These are phyloP conservation scores for Avena eriantha DNA, from an alignment of 176 grass and related monocot genomes.

Conservation along the genomic window DNA sequence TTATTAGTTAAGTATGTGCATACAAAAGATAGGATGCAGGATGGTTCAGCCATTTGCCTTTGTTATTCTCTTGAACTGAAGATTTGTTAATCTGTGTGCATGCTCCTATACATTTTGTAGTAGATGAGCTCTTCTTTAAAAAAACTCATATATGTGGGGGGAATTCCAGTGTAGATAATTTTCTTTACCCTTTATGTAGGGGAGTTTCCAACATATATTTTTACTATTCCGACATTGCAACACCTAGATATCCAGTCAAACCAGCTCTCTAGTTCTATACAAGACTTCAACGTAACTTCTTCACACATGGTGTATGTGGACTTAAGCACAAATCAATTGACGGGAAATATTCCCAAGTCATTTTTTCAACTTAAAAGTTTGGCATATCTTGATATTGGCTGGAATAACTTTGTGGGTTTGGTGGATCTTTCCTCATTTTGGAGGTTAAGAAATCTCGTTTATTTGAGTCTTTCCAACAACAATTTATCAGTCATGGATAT, in stretches of 20 bases:
- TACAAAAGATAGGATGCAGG: no score
- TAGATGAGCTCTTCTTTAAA: no score
- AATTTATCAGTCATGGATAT: background rate
- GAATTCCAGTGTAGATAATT: no score
- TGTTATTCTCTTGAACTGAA: no score
- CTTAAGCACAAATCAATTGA: background rate
- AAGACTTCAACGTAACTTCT: fast-evolving
- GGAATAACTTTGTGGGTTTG: background rate
- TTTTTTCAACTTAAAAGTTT: background rate
- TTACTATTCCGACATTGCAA: background rate
- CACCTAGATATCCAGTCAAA: background rate
- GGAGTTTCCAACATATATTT: background rate
- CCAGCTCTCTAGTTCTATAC: background rate
- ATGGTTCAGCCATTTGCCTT: no score
- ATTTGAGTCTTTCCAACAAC: background rate
- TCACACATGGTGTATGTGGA: background rate
- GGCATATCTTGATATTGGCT: background rate
- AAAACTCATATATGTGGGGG: no score
- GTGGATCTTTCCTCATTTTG: background rate
- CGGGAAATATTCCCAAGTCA: background rate
- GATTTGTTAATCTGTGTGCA: no score
- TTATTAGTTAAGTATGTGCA: no score
- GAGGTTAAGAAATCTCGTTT: background rate
- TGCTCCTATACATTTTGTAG: no score
- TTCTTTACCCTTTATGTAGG: background rate